phyloP scores from a whole-genome alignment of 768 basidiomycete genomes.

The Russula abietina region DNA sequence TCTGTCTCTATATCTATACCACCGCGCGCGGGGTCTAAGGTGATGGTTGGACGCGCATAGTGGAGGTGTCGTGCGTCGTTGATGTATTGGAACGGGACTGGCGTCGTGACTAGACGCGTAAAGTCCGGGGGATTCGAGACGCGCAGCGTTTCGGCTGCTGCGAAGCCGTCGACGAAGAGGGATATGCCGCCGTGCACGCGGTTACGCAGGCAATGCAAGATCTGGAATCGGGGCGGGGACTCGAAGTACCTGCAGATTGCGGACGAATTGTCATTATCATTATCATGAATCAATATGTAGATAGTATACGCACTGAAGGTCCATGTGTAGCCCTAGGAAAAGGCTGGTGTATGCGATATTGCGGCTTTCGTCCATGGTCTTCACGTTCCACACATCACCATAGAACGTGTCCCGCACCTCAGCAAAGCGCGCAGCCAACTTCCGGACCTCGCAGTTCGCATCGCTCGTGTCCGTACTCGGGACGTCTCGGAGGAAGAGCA shows the following conservation, averaged over 20 bases:
- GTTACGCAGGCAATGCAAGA: constrained; percentile 86
- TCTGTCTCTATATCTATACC: too few relatives aligned
- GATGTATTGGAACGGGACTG: constrained; percentile 85
- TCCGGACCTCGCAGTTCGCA: constrained; percentile 57
- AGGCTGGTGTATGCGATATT: constrained; percentile 97
- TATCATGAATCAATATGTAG: not conserved
- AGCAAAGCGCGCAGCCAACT: constrained; percentile 63
- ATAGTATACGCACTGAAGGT: constrained; percentile 79
- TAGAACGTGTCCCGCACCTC: constrained; percentile 86
- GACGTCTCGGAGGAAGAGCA: constrained; percentile 68
- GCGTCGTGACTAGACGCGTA: constrained; percentile 49
- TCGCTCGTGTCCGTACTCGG: constrained; percentile 56
- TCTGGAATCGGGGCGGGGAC: constrained; percentile 86
- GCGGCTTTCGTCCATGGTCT: constrained; percentile 60
- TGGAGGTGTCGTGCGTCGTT: constrained; percentile 85
- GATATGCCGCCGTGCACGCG: constrained; percentile 78
- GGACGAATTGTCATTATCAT: not conserved
- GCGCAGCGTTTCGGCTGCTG: constrained; percentile 53
- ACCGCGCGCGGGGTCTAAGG: constrained; percentile 39
- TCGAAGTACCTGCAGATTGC: constrained; percentile 69
- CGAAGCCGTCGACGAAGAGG: constrained; percentile 77
- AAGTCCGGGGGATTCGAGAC: constrained; percentile 46
- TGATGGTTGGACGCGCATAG: constrained; percentile 66
- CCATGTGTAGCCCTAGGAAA: constrained; percentile 85
- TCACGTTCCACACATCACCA: constrained; percentile 83